Base-by-base conservation (phyloP, 2,329 filamentous ascomycete species). In the Thelonectria discophora region DNA sequence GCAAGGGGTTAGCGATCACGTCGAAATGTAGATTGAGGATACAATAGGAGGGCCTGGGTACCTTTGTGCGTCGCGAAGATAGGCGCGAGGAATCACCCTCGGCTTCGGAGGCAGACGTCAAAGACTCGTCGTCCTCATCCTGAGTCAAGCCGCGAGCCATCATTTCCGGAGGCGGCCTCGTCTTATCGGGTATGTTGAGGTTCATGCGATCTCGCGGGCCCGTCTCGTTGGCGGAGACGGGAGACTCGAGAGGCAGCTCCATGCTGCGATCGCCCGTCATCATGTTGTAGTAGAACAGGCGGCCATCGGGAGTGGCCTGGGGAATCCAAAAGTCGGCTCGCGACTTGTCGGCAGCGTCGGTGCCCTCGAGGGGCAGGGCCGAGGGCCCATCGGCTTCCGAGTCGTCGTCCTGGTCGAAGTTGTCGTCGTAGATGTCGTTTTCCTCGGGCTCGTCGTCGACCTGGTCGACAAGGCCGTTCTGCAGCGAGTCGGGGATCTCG, bases 281-380 rank as follows among this genome's bases (percentile, higher is more conserved):
- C 65, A 94, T 98, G 77, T 99, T 99, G 84, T 97, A 98, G 80
- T 98, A 99, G 78, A 96, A 99, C 21, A 99, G 80, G 58, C 94
- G 87, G 55, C 95, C 95, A 75, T 98, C 94, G 1, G 92, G 88
- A 0, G 95, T 99, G 13, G 94, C 95, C 80, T 99, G 95, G 17
- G 95, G 95, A 69, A 99, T 97, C 95, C 95, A 99, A 75, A 97
- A 99, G 67, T 96, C 94, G 47, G 94, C 93, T 75, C 94, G 89
- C 69, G 95, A 94, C 73, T 92, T 91, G 72, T 90, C 89, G 65
- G 64, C 73, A 15, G 77, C 78, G 47, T 85, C 85, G 18, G 84
- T 82, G 51, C 88, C 88, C 72, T 96, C 92, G 51, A 93, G 84
- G 6, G 90, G 89, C 51, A 92, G 77, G 62, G 85, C 82, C 75